These are phyloP conservation scores for Yamadazyma trypodendri DNA, from an alignment of 1,139 yeast species.

Conservation along the genomic window DNA sequence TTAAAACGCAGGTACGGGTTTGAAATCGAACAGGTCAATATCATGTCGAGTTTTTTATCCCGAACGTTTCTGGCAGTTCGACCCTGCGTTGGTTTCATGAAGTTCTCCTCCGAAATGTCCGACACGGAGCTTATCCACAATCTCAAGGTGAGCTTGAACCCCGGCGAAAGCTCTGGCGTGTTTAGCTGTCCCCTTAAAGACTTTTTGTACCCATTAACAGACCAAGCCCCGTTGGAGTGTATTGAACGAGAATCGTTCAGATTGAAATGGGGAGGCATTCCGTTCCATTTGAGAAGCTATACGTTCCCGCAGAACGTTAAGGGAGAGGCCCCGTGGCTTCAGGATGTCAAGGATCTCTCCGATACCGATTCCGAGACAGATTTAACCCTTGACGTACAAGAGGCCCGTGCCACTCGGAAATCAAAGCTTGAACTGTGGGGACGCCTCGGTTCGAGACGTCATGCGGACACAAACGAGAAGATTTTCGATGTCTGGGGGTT, in stretches of 20 bases:
- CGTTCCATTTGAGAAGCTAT: slow-evolving; percentile 63
- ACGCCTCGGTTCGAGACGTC: slow-evolving; percentile 39
- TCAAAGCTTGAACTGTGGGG: slow-evolving; percentile 35
- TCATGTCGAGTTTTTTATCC: slow-evolving; percentile 73
- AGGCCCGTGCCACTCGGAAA: slow-evolving; percentile 8
- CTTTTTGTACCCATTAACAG: slow-evolving; percentile 45
- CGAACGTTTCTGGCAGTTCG: slow-evolving; percentile 79
- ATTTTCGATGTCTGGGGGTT: slow-evolving; percentile 85
- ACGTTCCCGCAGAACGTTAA: slow-evolving; percentile 56
- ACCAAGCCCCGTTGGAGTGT: slow-evolving; percentile 39
- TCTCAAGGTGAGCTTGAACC: slow-evolving; percentile 50
- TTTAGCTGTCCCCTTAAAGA: slow-evolving; percentile 70
- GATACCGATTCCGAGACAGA: slow-evolving; percentile 30
- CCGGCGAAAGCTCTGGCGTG: slow-evolving; percentile 69
- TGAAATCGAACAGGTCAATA: slow-evolving; percentile 53
- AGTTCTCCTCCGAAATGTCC: slow-evolving; percentile 17
- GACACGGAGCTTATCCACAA: slow-evolving; percentile 26
- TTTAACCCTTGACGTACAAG: slow-evolving; percentile 8
- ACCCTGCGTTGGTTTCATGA: slow-evolving; percentile 75
- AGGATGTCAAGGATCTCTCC: slow-evolving; percentile 52
- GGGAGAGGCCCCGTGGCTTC: slow-evolving; percentile 63
- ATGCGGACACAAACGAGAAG: slow-evolving; percentile 38
- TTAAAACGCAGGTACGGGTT: slow-evolving; percentile 50
- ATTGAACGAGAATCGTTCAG: slow-evolving; percentile 39
- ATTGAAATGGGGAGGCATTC: slow-evolving; percentile 68